phyloP scores from a whole-genome alignment of 2,329 filamentous ascomycete genomes.

The Pestalotiopsis sp. region DNA sequence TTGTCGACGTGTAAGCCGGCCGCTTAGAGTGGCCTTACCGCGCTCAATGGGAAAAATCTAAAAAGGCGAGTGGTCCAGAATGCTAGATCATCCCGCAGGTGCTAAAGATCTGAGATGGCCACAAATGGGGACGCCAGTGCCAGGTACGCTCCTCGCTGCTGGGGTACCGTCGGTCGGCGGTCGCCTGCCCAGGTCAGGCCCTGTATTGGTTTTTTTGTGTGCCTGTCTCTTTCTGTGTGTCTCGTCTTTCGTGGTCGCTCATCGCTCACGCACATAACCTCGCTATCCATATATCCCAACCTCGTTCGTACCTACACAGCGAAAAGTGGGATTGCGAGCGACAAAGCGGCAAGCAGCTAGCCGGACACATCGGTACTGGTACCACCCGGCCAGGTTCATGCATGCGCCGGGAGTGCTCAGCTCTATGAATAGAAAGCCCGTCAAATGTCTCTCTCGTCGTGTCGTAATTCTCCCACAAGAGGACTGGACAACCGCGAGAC shows the following conservation, averaged over 20 bases:
- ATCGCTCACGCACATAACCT: background rate
- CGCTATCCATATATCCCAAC: background rate
- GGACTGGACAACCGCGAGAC: conserved; percentile 7
- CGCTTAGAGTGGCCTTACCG: background rate
- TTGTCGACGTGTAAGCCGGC: background rate
- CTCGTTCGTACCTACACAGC: background rate
- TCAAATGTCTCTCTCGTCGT: background rate
- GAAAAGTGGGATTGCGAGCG: background rate
- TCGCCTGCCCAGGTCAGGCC: background rate
- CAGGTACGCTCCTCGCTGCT: background rate
- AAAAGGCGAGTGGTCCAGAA: conserved; percentile 12
- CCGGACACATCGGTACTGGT: conserved; percentile 1
- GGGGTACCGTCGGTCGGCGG: background rate
- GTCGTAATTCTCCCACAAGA: background rate
- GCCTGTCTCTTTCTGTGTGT: background rate
- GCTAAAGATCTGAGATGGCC: conserved; percentile 14
- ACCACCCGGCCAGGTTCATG: background rate
- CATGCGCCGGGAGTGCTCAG: background rate
- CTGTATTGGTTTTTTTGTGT: background rate
- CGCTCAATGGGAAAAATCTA: background rate
- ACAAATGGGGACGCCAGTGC: conserved; percentile 1
- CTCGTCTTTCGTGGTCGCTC: background rate
- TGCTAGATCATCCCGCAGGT: conserved; percentile 11
- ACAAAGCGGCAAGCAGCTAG: conserved; percentile 10
- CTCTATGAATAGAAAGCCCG: conserved; percentile 1